These are phyloP conservation scores for Neofusicoccum sp. DNA, from an alignment of 2,329 filamentous ascomycete genomes.

Conservation along the genomic window DNA sequence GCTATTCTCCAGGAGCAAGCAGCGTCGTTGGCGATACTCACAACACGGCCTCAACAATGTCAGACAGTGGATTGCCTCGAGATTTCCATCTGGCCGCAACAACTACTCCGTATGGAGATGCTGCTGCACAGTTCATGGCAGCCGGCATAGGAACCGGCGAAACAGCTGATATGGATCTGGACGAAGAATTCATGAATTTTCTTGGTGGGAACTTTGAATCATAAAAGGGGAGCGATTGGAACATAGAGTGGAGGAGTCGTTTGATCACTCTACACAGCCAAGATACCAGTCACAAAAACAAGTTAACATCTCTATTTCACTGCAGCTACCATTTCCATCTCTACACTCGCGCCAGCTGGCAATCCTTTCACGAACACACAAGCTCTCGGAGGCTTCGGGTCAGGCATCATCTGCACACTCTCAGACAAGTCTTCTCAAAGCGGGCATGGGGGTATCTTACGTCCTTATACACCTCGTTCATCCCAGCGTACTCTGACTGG, in stretches of 20 bases:
- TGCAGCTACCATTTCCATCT: conserved; percentile 21
- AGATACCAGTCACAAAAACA: not conserved
- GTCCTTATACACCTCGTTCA: conserved; percentile 38
- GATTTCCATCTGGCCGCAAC: conserved; percentile 8
- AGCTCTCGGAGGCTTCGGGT: conserved; percentile 20
- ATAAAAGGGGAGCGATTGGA: not conserved
- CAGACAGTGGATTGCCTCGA: conserved; percentile 6
- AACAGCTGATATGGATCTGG: conserved; percentile 12
- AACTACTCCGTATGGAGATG: conserved; percentile 9
- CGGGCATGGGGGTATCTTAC: not conserved
- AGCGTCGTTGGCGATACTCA: conserved; percentile 7
- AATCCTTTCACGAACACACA: conserved; percentile 21
- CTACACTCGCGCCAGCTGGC: conserved; percentile 17
- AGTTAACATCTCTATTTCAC: not conserved
- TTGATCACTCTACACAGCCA: not conserved
- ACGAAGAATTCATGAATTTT: conserved; percentile 12
- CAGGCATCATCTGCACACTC: conserved; percentile 16
- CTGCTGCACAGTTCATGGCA: conserved; percentile 13
- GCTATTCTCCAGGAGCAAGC: not conserved
- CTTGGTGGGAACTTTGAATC: conserved; percentile 6
- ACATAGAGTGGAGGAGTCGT: too few species aligned
- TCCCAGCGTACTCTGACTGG: conserved; percentile 34
- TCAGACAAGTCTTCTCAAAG: not conserved
- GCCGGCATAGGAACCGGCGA: conserved; percentile 2
- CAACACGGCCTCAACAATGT: not conserved